phyloP scores from a whole-genome alignment of 179 eudicot species.

The Amaranthus tricolor region DNA sequence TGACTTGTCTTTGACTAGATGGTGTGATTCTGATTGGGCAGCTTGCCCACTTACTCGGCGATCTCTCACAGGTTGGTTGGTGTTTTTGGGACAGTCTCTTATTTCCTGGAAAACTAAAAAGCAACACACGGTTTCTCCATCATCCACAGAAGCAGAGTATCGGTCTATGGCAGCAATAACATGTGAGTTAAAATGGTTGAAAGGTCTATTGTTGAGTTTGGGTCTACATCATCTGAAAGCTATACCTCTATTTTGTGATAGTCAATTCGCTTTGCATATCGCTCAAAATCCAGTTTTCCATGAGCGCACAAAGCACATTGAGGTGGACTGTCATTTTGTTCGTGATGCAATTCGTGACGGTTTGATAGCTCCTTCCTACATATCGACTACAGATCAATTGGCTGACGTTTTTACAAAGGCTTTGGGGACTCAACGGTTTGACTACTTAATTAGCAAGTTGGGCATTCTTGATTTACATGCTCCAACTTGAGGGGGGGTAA shows the following conservation, averaged over 20 bases:
- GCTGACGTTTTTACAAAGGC: not conserved
- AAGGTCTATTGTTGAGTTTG: not conserved
- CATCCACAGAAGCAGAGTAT: not conserved
- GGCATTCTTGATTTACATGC: not conserved
- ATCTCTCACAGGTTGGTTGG: not conserved
- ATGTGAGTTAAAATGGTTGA: not conserved
- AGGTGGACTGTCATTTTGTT: no score
- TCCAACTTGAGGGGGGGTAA: not conserved
- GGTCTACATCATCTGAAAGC: not conserved
- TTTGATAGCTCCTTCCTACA: not conserved
- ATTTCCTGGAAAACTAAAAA: constrained; percentile 1
- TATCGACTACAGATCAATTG: not conserved
- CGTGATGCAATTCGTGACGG: not conserved
- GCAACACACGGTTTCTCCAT: not conserved
- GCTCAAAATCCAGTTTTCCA: not conserved
- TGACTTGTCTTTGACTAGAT: not conserved
- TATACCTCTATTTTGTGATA: not conserved
- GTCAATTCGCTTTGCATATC: not conserved
- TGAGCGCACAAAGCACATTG: not conserved
- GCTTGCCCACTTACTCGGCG: no score
- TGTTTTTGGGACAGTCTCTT: not conserved
- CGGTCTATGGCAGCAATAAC: not conserved
- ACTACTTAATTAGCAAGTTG: not conserved
- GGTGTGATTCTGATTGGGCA: no score
- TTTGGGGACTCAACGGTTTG: not conserved